These are phyloP conservation scores for Collybia mongolica DNA, from an alignment of 768 basidiomycete species.

Conservation along the genomic window DNA sequence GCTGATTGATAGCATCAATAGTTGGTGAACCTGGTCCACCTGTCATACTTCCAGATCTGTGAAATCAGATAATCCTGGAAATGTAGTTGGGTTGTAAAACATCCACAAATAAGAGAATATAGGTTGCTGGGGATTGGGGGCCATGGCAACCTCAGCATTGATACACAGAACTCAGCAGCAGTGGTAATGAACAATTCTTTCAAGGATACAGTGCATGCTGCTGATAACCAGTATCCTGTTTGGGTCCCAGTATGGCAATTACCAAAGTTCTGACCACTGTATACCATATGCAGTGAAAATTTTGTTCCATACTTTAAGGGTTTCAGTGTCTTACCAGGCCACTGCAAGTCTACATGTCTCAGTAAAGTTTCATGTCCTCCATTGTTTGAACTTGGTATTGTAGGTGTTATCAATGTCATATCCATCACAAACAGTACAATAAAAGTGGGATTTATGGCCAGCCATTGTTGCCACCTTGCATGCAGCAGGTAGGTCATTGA, in stretches of 20 bases:
- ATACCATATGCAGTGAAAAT: slow-evolving; percentile 20
- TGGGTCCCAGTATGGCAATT: slow-evolving; percentile 30
- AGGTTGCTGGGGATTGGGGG: not conserved
- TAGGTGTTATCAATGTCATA: slow-evolving; percentile 6
- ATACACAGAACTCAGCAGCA: slow-evolving; percentile 13
- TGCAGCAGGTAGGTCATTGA: slow-evolving; percentile 28
- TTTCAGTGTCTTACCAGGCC: slow-evolving; percentile 17
- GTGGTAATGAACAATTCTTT: slow-evolving; percentile 18
- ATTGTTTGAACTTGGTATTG: slow-evolving; percentile 12
- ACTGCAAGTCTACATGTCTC: slow-evolving; percentile 13
- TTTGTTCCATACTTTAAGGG: slow-evolving; percentile 5
- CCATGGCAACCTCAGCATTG: slow-evolving; percentile 8
- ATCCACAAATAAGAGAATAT: slow-evolving; percentile 8
- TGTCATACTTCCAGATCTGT: no score
- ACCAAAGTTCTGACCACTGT: slow-evolving; percentile 25
- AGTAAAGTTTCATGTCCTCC: slow-evolving; percentile 9
- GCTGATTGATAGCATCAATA: no score
- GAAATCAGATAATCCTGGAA: not conserved
- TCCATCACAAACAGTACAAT: slow-evolving; percentile 27
- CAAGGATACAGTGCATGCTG: slow-evolving; percentile 33
- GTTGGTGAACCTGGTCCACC: no score
- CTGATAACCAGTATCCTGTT: slow-evolving; percentile 28
- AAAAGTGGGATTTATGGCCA: slow-evolving; percentile 17
- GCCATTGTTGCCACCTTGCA: slow-evolving; percentile 23
- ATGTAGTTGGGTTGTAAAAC: not conserved